Conservation (phyloP, 768 basidiomycete genomes). For the Cyclocybe aegerita region DNA sequence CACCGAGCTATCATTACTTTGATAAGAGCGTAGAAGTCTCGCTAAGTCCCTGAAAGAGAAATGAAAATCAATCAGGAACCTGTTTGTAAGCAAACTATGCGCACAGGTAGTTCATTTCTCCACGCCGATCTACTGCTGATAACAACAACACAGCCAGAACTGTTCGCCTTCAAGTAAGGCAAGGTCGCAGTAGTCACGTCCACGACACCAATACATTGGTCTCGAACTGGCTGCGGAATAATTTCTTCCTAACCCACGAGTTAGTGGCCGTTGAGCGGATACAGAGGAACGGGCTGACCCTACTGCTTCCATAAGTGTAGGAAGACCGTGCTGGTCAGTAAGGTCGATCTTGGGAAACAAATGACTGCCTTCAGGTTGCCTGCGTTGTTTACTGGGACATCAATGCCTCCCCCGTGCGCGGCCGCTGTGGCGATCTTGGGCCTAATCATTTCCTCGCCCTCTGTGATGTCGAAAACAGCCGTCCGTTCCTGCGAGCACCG, state of each 20-base stretch:
- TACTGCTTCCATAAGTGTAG: slow-evolving; percentile 54
- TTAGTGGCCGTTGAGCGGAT: background rate
- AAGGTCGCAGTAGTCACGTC: slow-evolving; percentile 54
- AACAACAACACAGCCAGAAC: slow-evolving; percentile 43
- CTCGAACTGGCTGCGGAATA: slow-evolving; percentile 42
- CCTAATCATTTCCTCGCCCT: slow-evolving; percentile 41
- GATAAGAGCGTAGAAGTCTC: slow-evolving; percentile 1
- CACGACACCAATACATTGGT: slow-evolving; percentile 50
- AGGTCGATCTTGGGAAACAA: background rate
- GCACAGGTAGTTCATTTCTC: slow-evolving; percentile 43
- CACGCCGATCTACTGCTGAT: slow-evolving; percentile 58
- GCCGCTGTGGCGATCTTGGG: slow-evolving; percentile 41
- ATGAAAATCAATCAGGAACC: background rate
- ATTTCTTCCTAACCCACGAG: slow-evolving; percentile 21
- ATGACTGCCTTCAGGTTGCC: slow-evolving; percentile 25
- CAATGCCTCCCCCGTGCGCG: slow-evolving; percentile 50
- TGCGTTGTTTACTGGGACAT: slow-evolving; percentile 68
- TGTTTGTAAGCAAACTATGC: slow-evolving; percentile 12
- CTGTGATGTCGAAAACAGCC: slow-evolving; percentile 52
- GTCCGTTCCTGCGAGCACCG: slow-evolving; percentile 44
- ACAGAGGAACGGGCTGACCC: slow-evolving; percentile 36
- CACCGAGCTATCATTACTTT: background rate
- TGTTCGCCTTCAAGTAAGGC: slow-evolving; percentile 49
- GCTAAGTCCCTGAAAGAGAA: slow-evolving; percentile 31
- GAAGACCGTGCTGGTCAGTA: slow-evolving; percentile 25